Conservation (phyloP, 2,329 filamentous ascomycete genomes). For the Ceratocystis ficicola region DNA sequence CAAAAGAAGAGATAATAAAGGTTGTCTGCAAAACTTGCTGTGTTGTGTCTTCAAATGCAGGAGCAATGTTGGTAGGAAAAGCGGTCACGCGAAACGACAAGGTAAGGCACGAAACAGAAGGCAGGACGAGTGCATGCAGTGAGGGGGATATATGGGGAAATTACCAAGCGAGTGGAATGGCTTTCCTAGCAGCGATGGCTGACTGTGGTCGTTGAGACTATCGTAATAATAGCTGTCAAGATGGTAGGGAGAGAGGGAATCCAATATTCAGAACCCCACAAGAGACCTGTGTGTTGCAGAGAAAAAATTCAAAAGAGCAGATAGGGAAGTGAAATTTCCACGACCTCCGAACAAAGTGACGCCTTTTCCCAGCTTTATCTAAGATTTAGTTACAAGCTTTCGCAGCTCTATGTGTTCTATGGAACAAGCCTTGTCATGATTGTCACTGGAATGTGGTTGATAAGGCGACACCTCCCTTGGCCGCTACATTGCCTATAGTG, state of each 20-base stretch:
- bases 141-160: background rate
- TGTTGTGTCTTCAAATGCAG: background rate
- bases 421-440: background rate
- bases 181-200: background rate
- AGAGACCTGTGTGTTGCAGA: background rate
- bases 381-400: background rate
- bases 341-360: background rate
- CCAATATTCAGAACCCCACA: background rate
- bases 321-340: background rate
- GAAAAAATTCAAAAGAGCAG: background rate
- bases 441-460: slow-evolving; percentile 17
- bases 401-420: background rate
- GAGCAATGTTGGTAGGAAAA: background rate
- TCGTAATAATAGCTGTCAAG: background rate
- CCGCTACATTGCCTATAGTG: background rate
- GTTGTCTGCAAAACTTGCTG: background rate
- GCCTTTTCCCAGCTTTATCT: background rate
- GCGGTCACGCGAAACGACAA: background rate
- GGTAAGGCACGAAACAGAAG: background rate
- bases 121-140: slow-evolving; percentile 1
- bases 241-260: background rate
- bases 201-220: background rate
- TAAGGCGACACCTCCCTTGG: slow-evolving; percentile 5
- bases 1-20: background rate
- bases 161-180: background rate